A percentile compares a stretch with the other conserved stretches of the same genome.
phyloP scores from a whole-genome alignment of 495 filamentous ascomycete species.

The Lepidopterella palustris region DNA sequence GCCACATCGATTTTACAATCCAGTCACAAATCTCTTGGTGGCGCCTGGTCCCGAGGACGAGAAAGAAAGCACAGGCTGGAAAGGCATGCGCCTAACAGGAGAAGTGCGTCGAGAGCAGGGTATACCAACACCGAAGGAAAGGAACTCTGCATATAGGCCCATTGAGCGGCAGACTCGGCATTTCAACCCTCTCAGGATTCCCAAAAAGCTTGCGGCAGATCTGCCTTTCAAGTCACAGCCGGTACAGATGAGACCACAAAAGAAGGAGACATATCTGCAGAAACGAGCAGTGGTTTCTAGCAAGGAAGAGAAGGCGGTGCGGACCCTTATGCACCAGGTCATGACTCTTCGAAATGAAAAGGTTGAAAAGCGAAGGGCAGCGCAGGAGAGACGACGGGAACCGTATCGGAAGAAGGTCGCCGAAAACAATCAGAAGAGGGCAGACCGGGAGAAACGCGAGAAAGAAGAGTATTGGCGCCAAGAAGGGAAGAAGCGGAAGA shows the following conservation, averaged over 20 bases:
- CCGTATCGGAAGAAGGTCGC: conserved; percentile 73
- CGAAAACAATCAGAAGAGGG: conserved; percentile 73
- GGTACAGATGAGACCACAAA: conserved; percentile 67
- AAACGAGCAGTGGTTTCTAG: conserved; percentile 80
- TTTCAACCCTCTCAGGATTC: conserved; percentile 92
- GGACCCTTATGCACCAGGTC: conserved; percentile 89
- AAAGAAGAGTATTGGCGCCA: conserved; percentile 86
- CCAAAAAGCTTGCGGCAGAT: conserved; percentile 71
- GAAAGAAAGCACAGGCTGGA: conserved; percentile 52
- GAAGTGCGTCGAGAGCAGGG: conserved; percentile 73
- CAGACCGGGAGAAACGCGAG: conserved; percentile 79
- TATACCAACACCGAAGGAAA: conserved; percentile 67
- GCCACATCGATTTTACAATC: conserved; percentile 93
- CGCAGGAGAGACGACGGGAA: conserved; percentile 78
- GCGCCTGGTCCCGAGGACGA: conserved; percentile 34
- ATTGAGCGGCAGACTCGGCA: conserved; percentile 74
- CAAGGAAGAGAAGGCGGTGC: conserved; percentile 77
- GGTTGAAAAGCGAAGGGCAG: conserved; percentile 65
- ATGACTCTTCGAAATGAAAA: conserved; percentile 88
- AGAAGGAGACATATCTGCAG: conserved; percentile 82
- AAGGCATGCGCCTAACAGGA: conserved; percentile 89
- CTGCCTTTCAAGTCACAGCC: conserved; percentile 94
- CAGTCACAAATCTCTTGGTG: conserved; percentile 81
- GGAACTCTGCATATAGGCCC: conserved; percentile 74
- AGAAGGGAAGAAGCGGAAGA: conserved; percentile 90